Evolutionary conservation across 2,329 filamentous ascomycete genomes (phyloP).

Genomic region (Biscogniauxia marginata): DNA sequence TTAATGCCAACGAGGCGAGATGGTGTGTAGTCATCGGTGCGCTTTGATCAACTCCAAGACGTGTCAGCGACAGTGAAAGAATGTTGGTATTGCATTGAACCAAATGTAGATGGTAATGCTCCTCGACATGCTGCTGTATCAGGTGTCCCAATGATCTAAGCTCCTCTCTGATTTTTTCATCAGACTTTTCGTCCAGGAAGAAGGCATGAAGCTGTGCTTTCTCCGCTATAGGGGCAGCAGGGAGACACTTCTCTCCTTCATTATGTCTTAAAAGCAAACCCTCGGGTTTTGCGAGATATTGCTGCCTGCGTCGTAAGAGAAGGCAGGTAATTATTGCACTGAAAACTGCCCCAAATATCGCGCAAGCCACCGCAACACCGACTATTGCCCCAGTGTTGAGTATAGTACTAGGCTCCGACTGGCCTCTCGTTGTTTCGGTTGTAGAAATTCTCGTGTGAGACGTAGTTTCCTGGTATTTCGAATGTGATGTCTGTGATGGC

Average conservation of each 20-base stretch:
- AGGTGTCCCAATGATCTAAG: constrained; percentile 35
- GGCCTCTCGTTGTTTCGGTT: neutral
- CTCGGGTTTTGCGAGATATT: neutral
- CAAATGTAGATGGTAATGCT: constrained; percentile 35
- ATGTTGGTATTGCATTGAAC: constrained; percentile 15
- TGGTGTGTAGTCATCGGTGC: constrained; percentile 3
- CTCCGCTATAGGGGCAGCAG: neutral
- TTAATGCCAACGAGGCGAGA: constrained; percentile 32
- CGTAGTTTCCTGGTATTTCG: neutral
- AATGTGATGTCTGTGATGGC: neutral
- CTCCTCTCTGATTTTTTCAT: constrained; percentile 36
- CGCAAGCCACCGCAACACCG: neutral
- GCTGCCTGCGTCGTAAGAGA: neutral
- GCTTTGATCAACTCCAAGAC: constrained; percentile 27
- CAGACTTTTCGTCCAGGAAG: constrained; percentile 35
- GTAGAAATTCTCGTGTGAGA: neutral
- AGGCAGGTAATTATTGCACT: neutral
- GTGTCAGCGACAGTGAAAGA: constrained; percentile 24
- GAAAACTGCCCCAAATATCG: neutral
- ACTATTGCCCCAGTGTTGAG: neutral
- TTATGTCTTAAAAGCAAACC: neutral
- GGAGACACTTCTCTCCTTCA: neutral
- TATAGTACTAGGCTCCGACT: neutral
- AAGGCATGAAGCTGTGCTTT: neutral
- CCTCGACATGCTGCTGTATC: constrained; percentile 41